Percentiles rank a stretch among this genome's conserved stretches.
These are phyloP conservation scores for Prasinococcaceae sp. DNA, from an alignment of 139 green algal species.

Conservation along the genomic window DNA sequence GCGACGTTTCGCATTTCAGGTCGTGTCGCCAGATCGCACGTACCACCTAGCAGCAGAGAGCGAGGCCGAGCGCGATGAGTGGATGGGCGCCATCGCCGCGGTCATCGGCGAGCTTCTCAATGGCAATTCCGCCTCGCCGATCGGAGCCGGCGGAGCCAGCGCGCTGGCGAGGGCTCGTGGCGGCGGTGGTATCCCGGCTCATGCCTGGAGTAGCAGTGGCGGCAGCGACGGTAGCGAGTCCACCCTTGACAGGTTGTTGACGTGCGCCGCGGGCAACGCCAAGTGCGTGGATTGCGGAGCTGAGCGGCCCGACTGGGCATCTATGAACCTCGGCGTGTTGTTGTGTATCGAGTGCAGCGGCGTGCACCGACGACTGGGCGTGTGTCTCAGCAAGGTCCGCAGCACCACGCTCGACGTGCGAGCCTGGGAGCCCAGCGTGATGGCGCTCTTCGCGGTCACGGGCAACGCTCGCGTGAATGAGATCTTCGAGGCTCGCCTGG, in stretches of 20 bases:
- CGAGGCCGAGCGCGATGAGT: slow-evolving; percentile 50
- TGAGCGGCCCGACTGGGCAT: slow-evolving; percentile 69
- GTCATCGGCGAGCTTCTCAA: slow-evolving; percentile 29
- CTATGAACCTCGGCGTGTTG: slow-evolving; percentile 70
- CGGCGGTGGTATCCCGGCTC: too few relatives aligned
- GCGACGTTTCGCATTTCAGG: too few relatives aligned
- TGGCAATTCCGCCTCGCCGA: not conserved
- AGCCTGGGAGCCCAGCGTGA: slow-evolving; percentile 22
- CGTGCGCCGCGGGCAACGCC: slow-evolving; percentile 40
- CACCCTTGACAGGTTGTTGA: not conserved
- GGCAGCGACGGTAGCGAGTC: too few relatives aligned
- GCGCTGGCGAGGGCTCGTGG: too few relatives aligned
- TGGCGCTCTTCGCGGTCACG: slow-evolving; percentile 13
- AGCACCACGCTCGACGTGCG: slow-evolving; percentile 24
- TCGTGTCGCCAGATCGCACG: too few relatives aligned
- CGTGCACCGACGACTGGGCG: slow-evolving; percentile 39
- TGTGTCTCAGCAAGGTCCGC: slow-evolving; percentile 8
- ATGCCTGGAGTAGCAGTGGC: too few relatives aligned
- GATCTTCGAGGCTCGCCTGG: slow-evolving; percentile 6
- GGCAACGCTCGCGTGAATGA: slow-evolving; percentile 23
- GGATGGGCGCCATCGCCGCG: slow-evolving; percentile 52
- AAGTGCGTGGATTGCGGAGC: slow-evolving; percentile 69
- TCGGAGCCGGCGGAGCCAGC: not conserved
- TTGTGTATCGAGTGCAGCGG: slow-evolving; percentile 85
- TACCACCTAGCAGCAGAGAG: too few relatives aligned